Evolutionary conservation across 176 grass and related monocot species (phyloP).

Genomic region (Ampelocalamus luodianensis): DNA sequence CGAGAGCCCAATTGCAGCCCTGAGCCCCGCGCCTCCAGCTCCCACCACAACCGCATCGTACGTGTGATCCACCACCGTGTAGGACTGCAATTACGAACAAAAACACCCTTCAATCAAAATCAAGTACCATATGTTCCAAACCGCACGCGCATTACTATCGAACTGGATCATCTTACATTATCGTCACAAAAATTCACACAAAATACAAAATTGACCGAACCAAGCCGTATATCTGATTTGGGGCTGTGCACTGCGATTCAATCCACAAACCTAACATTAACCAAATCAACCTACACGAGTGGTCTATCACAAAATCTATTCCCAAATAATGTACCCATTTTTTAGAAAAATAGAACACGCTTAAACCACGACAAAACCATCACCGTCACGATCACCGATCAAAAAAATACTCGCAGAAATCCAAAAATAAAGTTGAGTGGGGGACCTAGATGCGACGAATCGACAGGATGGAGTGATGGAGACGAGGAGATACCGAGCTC

Average conservation of each 20-base stretch:
- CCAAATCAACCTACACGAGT: neutral
- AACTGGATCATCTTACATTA: neutral
- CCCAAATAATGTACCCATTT: neutral
- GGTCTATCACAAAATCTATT: neutral
- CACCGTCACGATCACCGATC: neutral
- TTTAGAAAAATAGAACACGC: neutral
- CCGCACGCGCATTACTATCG: neutral
- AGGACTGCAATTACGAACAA: constrained; percentile 47
- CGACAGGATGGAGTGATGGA: neutral
- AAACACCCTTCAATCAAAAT: neutral
- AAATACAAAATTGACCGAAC: neutral
- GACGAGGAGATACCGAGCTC: constrained; percentile 53
- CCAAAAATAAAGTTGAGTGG: neutral
- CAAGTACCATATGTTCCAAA: neutral
- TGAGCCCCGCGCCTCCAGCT: constrained; percentile 87
- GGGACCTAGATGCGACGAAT: constrained; percentile 7
- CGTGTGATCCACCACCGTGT: constrained; percentile 91
- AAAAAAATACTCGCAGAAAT: neutral
- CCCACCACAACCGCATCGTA: constrained; percentile 97
- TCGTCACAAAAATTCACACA: neutral
- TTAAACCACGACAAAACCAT: neutral
- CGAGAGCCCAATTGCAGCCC: constrained; percentile 90
- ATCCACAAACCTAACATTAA: neutral
- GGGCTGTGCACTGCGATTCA: constrained; percentile 34
- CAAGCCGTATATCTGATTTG: constrained; percentile 60